These are phyloP conservation scores for Penicillium fimorum DNA, from an alignment of 495 filamentous ascomycete species.

Conservation along the genomic window DNA sequence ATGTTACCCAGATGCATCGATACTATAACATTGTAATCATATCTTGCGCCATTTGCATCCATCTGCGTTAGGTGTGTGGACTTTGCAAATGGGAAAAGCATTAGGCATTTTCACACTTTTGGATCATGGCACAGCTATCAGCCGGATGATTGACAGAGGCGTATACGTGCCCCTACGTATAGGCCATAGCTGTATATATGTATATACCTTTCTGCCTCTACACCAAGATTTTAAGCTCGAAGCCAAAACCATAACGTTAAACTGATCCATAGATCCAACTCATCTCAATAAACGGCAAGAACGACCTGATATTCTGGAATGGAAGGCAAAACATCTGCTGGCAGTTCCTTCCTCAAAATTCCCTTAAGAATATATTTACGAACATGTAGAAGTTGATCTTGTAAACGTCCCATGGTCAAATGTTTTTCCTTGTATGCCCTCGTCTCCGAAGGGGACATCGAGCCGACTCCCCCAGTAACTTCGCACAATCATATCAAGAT, in stretches of 20 bases:
- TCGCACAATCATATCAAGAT: slow-evolving; percentile 3
- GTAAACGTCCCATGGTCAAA: background rate
- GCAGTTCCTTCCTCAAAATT: background rate
- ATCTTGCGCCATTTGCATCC: no score
- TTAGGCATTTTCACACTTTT: no score
- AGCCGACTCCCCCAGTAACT: background rate
- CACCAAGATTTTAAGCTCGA: no score
- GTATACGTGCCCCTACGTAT: no score
- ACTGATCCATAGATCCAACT: background rate
- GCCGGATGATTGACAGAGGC: no score
- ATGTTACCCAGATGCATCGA: no score
- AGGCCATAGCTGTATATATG: no score
- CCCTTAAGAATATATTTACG: background rate
- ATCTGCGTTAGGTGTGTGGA: no score
- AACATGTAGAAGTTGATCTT: background rate
- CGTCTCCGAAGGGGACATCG: slow-evolving; percentile 2
- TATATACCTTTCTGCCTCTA: background rate
- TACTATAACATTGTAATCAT: no score
- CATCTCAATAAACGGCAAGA: background rate
- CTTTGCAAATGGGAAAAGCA: no score
- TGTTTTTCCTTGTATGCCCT: slow-evolving; percentile 3
- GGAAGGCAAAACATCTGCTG: background rate
- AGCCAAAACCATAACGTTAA: no score
- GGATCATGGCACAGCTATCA: no score
- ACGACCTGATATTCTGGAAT: background rate